A percentile compares a stretch with the other conserved stretches of the same genome.
Conservation (phyloP, 192 early-diverging fungal genomes). For the Backusella circina region DNA sequence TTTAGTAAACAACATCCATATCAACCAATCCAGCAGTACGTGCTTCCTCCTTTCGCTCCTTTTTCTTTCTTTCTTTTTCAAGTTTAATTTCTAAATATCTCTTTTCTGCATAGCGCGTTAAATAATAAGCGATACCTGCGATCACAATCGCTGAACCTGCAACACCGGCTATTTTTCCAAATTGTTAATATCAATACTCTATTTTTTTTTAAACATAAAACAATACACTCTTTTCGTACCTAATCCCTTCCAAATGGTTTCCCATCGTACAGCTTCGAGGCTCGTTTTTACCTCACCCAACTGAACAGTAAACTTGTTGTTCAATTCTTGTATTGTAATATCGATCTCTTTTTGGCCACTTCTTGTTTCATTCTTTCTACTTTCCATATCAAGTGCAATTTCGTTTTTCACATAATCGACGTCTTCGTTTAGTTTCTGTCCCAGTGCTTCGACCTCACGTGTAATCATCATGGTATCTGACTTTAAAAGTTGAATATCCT, state of each 20-base stretch:
- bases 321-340: constrained; percentile 72
- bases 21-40: constrained; percentile 23
- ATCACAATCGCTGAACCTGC: constrained; percentile 18
- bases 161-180: constrained; percentile 18
- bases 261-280: constrained; percentile 85
- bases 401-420: constrained; percentile 74
- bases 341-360: constrained; percentile 76
- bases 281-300: constrained; percentile 81
- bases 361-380: constrained; percentile 76
- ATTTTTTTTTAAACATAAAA: neutral
- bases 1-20: constrained; percentile 30
- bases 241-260: constrained; percentile 73
- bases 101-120: constrained; percentile 20
- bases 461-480: constrained; percentile 68
- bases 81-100: neutral
- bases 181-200: no score
- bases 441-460: constrained; percentile 75
- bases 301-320: constrained; percentile 77
- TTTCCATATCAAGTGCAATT: constrained; percentile 86
- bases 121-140: constrained; percentile 25
- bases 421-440: constrained; percentile 70
- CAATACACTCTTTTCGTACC: constrained; percentile 27
- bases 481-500: constrained; percentile 70
- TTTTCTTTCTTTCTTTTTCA: constrained; percentile 27
- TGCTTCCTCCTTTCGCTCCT: constrained; percentile 28